These are phyloP conservation scores for Annulohypoxylon bovei DNA, from an alignment of 495 filamentous ascomycete species.

Conservation along the genomic window DNA sequence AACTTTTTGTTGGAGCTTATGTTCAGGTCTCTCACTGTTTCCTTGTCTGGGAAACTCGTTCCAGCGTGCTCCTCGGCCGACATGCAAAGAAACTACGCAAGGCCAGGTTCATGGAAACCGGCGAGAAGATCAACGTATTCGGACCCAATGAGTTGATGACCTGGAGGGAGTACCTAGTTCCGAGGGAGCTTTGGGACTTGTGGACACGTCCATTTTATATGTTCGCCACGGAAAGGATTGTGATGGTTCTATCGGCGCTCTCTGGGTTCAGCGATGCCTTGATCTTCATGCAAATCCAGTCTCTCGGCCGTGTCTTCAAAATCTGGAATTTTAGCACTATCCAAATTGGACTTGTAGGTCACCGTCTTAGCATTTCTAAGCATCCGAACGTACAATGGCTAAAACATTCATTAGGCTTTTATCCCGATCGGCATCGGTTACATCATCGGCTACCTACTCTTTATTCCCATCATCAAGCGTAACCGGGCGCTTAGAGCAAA, in stretches of 20 bases:
- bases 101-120: constrained; percentile 47
- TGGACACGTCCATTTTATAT: constrained; percentile 81
- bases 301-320: constrained; percentile 69
- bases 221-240: constrained; percentile 79
- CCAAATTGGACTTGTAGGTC: constrained; percentile 61
- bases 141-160: constrained; percentile 67
- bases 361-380: neutral
- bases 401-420: constrained; percentile 57
- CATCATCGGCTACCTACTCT: constrained; percentile 68
- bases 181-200: constrained; percentile 64
- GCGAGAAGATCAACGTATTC: constrained; percentile 60
- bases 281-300: constrained; percentile 82
- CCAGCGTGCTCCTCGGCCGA: constrained; percentile 69
- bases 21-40: constrained; percentile 73
- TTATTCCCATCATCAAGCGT: constrained; percentile 69
- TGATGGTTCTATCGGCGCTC: constrained; percentile 73
- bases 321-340: constrained; percentile 69
- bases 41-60: constrained; percentile 72
- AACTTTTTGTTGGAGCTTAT: constrained; percentile 74
- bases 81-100: constrained; percentile 69
- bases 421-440: constrained; percentile 72
- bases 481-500: constrained; percentile 61
- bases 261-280: constrained; percentile 82
- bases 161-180: constrained; percentile 60
- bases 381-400: neutral